Evolutionary conservation across 225 moss, liverwort and hornwort genomes (phyloP).

Genomic region (Anthoceros angustus): DNA sequence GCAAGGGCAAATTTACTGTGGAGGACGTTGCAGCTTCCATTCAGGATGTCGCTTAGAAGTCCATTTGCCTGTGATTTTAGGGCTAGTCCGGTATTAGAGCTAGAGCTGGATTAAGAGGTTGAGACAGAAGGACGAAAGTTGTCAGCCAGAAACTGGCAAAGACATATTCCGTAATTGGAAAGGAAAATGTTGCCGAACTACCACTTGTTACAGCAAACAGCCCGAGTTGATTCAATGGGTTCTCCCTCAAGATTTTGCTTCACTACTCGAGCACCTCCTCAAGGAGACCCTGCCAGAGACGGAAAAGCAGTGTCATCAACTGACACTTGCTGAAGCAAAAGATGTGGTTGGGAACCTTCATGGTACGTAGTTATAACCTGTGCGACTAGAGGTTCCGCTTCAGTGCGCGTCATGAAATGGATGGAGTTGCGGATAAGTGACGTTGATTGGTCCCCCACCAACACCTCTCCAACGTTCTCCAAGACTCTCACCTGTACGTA

Average conservation of each 20-base stretch:
- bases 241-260: no score
- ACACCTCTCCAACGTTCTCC: slow-evolving; percentile 71
- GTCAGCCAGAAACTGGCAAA: no score
- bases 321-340: not conserved
- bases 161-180: no score
- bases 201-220: no score
- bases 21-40: slow-evolving; percentile 75
- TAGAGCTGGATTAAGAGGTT: no score
- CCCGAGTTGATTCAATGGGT: no score
- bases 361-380: slow-evolving; percentile 28
- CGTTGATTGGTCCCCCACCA: slow-evolving; percentile 82
- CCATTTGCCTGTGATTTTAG: not conserved
- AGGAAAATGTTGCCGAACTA: no score
- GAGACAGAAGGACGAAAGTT: no score
- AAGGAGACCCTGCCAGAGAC: not conserved
- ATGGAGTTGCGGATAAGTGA: slow-evolving; percentile 70
- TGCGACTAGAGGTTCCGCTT: slow-evolving; percentile 78
- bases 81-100: no score
- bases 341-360: not conserved
- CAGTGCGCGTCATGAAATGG: slow-evolving; percentile 77
- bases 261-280: not conserved
- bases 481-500: slow-evolving; percentile 87
- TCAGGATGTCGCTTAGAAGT: slow-evolving; percentile 65
- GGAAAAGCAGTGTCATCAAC: not conserved
- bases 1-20: slow-evolving; percentile 75